Conservation (phyloP, 495 filamentous ascomycete genomes). For the Amphirosellinia nigrospora region DNA sequence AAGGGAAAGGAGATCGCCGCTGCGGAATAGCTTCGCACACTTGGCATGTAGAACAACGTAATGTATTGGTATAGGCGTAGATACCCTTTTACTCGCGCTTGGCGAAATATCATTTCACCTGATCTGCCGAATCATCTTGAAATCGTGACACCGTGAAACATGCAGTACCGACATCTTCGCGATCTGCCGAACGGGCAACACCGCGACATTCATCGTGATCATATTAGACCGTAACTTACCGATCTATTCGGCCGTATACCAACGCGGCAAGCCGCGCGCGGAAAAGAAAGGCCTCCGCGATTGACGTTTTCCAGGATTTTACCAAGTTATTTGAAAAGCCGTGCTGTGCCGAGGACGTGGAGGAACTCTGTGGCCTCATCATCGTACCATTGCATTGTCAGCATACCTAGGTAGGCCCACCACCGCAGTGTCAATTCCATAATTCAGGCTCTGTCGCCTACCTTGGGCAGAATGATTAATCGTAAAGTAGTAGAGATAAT, state of each 20-base stretch:
- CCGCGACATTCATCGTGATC: too few species aligned
- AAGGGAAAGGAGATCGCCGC: conserved; percentile 34
- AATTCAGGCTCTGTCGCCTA: neutral
- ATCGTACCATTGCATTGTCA: conserved; percentile 16
- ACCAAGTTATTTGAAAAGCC: neutral
- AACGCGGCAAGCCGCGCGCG: neutral
- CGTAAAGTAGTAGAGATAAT: neutral
- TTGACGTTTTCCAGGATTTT: neutral
- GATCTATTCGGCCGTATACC: neutral
- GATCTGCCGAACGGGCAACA: conserved; percentile 6
- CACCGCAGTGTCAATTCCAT: neutral
- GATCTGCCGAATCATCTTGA: neutral
- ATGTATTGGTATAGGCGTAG: conserved; percentile 16
- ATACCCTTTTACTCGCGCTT: conserved; percentile 12
- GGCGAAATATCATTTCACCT: neutral
- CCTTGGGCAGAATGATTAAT: neutral
- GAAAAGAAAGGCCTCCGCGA: neutral
- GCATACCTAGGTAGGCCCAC: conserved; percentile 5
- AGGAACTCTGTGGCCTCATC: conserved; percentile 10
- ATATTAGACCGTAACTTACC: too few species aligned
- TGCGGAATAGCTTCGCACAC: conserved; percentile 19
- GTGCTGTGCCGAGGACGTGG: conserved; percentile 1
- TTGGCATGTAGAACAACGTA: conserved; percentile 3
- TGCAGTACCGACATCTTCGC: neutral
- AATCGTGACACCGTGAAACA: conserved; percentile 8